phyloP scores from a whole-genome alignment of 768 basidiomycete genomes.

The Trametes punicea region DNA sequence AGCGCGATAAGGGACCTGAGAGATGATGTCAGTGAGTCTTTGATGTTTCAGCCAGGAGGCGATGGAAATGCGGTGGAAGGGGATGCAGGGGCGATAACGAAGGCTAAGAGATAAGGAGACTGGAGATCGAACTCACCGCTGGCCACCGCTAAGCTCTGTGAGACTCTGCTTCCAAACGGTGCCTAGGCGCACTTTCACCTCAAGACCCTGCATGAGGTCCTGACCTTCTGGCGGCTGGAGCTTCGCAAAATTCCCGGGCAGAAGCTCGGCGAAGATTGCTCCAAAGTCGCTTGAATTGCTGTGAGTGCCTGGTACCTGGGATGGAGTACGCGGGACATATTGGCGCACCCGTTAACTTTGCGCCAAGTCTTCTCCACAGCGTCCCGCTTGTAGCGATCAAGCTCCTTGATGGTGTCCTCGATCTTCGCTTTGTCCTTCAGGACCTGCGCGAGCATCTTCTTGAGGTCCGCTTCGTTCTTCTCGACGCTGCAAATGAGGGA shows the following conservation, averaged over 20 bases:
- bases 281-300: slow-evolving; percentile 78
- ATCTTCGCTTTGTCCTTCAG: slow-evolving; percentile 94
- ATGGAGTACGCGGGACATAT: neutral
- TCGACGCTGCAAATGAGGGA: slow-evolving; percentile 61
- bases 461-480: slow-evolving; percentile 84
- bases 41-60: neutral
- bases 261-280: slow-evolving; percentile 88
- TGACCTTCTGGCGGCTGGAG: slow-evolving; percentile 90
- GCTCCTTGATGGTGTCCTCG: slow-evolving; percentile 86
- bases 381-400: slow-evolving; percentile 92
- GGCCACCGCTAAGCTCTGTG: slow-evolving; percentile 96
- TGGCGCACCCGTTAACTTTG: slow-evolving; percentile 82
- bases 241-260: slow-evolving; percentile 96
- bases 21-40: neutral
- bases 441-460: slow-evolving; percentile 85
- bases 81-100: neutral
- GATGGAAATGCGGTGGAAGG: neutral
- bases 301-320: neutral
- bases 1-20: slow-evolving; percentile 92
- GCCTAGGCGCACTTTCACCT: slow-evolving; percentile 95
- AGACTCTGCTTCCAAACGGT: slow-evolving; percentile 97
- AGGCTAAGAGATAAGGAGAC: neutral
- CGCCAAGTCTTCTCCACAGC: slow-evolving; percentile 94
- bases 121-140: slow-evolving; percentile 57
- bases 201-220: slow-evolving; percentile 91